phyloP scores from a whole-genome alignment of 106 monocot species.

The Dendrobium chrysotoxum region DNA sequence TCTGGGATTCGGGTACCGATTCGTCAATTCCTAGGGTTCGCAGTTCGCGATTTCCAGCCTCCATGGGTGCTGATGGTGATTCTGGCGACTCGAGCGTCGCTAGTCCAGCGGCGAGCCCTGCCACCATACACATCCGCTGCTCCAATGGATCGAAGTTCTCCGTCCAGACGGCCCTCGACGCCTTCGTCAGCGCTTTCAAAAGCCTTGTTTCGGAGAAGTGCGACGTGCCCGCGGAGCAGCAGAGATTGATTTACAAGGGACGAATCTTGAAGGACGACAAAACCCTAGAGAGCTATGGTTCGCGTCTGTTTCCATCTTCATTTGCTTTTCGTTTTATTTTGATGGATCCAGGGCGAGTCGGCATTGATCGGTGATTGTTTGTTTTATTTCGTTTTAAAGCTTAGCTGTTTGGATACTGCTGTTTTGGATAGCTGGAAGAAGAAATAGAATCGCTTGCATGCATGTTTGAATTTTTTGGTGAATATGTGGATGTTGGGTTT shows the following conservation, averaged over 20 bases:
- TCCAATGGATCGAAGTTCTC: slow-evolving; percentile 74
- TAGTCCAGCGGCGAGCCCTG: slow-evolving; percentile 3
- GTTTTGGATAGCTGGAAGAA: not conserved
- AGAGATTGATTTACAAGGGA: slow-evolving; percentile 84
- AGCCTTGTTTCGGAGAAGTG: slow-evolving; percentile 29
- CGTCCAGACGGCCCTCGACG: slow-evolving; percentile 43
- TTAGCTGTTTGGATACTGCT: not conserved
- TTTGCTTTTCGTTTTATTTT: not conserved
- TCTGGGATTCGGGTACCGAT: not conserved
- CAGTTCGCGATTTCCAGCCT: not conserved
- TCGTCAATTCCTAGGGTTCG: not conserved
- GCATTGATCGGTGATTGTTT: not conserved
- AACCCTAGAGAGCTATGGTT: slow-evolving; percentile 81
- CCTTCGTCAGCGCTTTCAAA: slow-evolving; percentile 52
- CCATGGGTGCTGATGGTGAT: slow-evolving; percentile 32
- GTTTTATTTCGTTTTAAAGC: not conserved
- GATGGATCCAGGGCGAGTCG: not conserved
- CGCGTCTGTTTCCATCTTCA: not conserved
- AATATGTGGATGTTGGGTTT: not conserved
- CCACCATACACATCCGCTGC: slow-evolving; percentile 60
- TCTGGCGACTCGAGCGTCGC: slow-evolving; percentile 6
- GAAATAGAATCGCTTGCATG: not conserved
- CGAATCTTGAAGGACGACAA: slow-evolving; percentile 89
- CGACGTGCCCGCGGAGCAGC: slow-evolving; percentile 60
- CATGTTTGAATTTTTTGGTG: not conserved